A percentile compares a stretch with the other conserved stretches of the same genome.
Evolutionary conservation across 768 basidiomycete genomes (phyloP).

Genomic region (Phanerochaete sordida): DNA sequence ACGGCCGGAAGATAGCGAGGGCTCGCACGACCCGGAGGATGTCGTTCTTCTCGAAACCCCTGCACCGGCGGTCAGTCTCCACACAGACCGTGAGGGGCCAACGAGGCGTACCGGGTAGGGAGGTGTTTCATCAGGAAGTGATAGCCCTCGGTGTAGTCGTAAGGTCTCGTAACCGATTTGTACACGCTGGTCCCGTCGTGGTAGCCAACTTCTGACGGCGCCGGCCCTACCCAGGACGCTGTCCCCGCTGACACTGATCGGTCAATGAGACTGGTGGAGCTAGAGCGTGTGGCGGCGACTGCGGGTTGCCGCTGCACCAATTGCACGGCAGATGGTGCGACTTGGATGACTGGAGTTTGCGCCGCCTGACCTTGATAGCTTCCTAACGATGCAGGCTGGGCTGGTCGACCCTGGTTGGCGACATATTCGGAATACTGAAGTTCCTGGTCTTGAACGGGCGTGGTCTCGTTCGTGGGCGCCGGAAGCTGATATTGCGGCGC

Average conservation of each 20-base stretch:
- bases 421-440: neutral
- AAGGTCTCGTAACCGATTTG: slow-evolving; percentile 67
- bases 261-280: slow-evolving; percentile 10
- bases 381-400: slow-evolving; percentile 4
- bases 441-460: neutral
- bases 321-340: neutral
- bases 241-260: slow-evolving; percentile 10
- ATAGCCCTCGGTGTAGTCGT: slow-evolving; percentile 95
- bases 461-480: neutral
- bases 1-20: slow-evolving; percentile 93
- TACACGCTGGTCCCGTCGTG: slow-evolving; percentile 44
- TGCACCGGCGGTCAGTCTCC: slow-evolving; percentile 3
- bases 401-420: neutral
- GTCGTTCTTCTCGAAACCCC: slow-evolving; percentile 90
- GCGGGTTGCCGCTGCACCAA: slow-evolving; percentile 2
- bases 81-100: slow-evolving; percentile 7
- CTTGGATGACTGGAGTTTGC: neutral
- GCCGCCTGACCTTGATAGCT: slow-evolving; percentile 7
- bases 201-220: slow-evolving; percentile 14
- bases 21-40: slow-evolving; percentile 92
- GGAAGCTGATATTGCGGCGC: slow-evolving; percentile 21
- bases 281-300: slow-evolving; percentile 8
- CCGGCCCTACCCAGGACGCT: slow-evolving; percentile 13
- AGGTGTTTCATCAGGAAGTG: slow-evolving; percentile 96
- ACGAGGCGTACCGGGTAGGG: slow-evolving; percentile 59